Conservation (phyloP, 192 early-diverging fungal species). For the Coemansia nantahalensis region DNA sequence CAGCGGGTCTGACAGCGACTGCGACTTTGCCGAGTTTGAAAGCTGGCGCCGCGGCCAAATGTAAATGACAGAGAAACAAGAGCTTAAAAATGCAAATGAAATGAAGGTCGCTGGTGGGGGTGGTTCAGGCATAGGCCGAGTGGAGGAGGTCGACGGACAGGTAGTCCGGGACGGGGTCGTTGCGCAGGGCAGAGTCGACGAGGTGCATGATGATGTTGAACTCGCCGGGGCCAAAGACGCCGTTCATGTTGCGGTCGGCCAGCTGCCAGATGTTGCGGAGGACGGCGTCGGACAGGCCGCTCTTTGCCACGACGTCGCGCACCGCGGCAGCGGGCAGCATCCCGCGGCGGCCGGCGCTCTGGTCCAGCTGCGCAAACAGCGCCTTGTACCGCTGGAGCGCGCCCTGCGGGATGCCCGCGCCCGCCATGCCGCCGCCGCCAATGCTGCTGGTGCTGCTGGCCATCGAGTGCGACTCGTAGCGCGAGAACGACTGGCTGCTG, state of each 20-base stretch:
- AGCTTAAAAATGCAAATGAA: neutral
- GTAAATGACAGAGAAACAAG: neutral
- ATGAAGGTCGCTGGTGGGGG: neutral
- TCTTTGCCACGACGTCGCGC: conserved; percentile 19
- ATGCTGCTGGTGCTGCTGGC: conserved; percentile 3
- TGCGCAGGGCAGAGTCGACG: conserved; percentile 23
- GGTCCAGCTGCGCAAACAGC: conserved; percentile 30
- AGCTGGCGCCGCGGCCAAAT: conserved; percentile 16
- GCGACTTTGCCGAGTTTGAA: conserved; percentile 12
- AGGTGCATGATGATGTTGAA: conserved; percentile 46
- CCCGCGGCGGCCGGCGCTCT: conserved; percentile 18
- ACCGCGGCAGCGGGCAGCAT: conserved; percentile 24
- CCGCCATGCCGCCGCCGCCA: neutral
- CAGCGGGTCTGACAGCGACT: conserved; percentile 2
- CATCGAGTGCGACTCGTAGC: neutral
- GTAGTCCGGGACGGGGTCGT: conserved; percentile 29
- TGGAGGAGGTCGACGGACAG: conserved; percentile 34
- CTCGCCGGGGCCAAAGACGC: conserved; percentile 36
- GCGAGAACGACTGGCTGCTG: conserved; percentile 2
- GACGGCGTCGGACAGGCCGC: conserved; percentile 26
- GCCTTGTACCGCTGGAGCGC: conserved; percentile 24
- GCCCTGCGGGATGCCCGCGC: conserved; percentile 17
- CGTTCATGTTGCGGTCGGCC: conserved; percentile 34
- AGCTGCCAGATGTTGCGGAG: conserved; percentile 37
- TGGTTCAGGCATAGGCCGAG: conserved; percentile 19